phyloP scores from a whole-genome alignment of 2,329 filamentous ascomycete species.

The Verticillium zaregamsianum region DNA sequence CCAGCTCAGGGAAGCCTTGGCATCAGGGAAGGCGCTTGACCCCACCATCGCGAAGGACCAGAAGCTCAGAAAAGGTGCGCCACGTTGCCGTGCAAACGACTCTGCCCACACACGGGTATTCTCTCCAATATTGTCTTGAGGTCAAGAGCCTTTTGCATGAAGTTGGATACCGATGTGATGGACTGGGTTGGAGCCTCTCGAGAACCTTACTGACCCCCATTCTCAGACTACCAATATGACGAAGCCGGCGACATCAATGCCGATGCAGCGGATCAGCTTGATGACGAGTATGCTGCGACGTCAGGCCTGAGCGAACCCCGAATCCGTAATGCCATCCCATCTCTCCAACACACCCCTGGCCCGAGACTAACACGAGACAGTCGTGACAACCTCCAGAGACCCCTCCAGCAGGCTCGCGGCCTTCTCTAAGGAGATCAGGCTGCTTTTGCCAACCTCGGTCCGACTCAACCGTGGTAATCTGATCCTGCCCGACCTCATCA shows the following conservation, averaged over 20 bases:
- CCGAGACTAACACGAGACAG: constrained; percentile 36
- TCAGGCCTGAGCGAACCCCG: constrained; percentile 84
- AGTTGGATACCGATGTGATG: too few relatives aligned
- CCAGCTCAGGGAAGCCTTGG: constrained; percentile 79
- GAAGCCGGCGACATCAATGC: constrained; percentile 71
- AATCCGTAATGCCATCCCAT: neutral
- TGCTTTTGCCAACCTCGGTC: constrained; percentile 75
- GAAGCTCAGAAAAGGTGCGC: constrained; percentile 37
- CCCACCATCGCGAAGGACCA: constrained; percentile 83
- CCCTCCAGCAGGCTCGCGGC: constrained; percentile 80
- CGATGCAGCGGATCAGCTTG: constrained; percentile 64
- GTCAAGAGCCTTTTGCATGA: too few relatives aligned
- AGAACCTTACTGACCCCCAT: neutral
- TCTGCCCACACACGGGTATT: too few relatives aligned
- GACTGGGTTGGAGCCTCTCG: neutral
- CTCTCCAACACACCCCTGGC: neutral
- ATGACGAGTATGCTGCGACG: constrained; percentile 86
- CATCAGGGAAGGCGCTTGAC: constrained; percentile 82
- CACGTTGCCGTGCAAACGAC: neutral
- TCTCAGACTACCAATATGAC: constrained; percentile 81
- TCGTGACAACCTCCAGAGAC: constrained; percentile 74
- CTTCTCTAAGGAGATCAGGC: constrained; percentile 87
- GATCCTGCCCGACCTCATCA: constrained; percentile 79
- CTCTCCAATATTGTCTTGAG: too few relatives aligned
- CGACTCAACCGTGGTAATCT: constrained; percentile 89